Evolutionary conservation across 768 basidiomycete genomes (phyloP), one percentile per base, ranked within the genome.

Genomic region (Solioccasus polychromus): DNA sequence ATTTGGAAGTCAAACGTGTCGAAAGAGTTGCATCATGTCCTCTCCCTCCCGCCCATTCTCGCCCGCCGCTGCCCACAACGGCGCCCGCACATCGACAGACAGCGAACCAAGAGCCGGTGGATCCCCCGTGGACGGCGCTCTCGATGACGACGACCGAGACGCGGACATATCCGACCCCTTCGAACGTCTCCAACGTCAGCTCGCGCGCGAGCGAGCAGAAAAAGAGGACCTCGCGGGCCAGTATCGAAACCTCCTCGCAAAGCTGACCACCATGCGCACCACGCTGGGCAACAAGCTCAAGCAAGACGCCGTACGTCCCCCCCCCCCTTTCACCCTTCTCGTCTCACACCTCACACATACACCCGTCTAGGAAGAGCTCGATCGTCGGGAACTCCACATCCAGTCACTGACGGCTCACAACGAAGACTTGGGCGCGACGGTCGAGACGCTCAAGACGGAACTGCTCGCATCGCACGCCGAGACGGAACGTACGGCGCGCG

Each of bases 221-320:
- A 94, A 91, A 69, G 92, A 97, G 41, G 71, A 77, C n/a, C 74
- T 93, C 24, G 87, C 85, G 5, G 67, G 80, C 12, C 92, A 98
- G 63, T 94, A 98, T 67, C 80, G 81, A 48, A 86, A 79, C 52
- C 74, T 99, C 29, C 75, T 99, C 15, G 80, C 83, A 30, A 97
- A 92, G 68, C 72, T 98, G 36, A 93, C 92, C 3, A 79, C 85
- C 26, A 97, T 99, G 94, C 80, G 94, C 19, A 89, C 85, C 29
- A 88, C 90, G 18, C 73, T 98, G 41, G 92, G 94, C 25, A 94
- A 91, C 62, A 97, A 97, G 67, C 75, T 98, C 45, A 83, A 88
- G 66, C 91, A 95, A 65, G 96, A 98, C 68, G 96, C 96, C 58
- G 96, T 98, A 72, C 55, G 84, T 77, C 3, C 17, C n/a, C 36